Conservation (phyloP, 2,329 filamentous ascomycete species). For the Berkeleyomyces basicola region DNA sequence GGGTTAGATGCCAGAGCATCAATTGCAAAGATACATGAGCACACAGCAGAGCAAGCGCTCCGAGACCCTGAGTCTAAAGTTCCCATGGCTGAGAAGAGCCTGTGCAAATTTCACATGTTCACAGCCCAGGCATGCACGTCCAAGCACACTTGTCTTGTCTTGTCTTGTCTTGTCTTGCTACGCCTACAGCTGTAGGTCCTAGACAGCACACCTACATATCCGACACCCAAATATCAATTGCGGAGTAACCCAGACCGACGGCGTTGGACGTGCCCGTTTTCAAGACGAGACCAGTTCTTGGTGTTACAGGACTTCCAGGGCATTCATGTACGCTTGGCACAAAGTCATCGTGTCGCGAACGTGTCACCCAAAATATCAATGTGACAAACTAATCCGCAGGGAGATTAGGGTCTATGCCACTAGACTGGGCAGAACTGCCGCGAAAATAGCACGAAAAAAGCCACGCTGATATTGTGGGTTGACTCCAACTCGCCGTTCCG, state of each 20-base stretch:
- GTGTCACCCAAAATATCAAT: not conserved
- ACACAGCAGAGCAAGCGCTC: not conserved
- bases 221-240: not conserved
- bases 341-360: not conserved
- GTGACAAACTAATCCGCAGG: no score
- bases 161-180: no score
- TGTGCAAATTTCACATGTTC: no score
- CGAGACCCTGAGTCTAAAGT: no score
- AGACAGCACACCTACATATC: not conserved
- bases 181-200: not conserved
- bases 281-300: not conserved
- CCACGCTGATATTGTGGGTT: not conserved
- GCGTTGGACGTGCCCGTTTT: not conserved
- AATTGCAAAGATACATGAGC: not conserved
- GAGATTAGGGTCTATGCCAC: no score
- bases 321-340: not conserved
- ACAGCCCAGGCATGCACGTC: no score
- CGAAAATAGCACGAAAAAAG: not conserved
- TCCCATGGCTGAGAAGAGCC: no score
- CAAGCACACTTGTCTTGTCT: no score
- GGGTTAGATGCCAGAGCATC: not conserved
- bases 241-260: not conserved
- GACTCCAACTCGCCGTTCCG: not conserved
- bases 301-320: not conserved
- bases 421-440: not conserved